phyloP scores from a whole-genome alignment of 768 basidiomycete species.

The Rhizopogon sp. region DNA sequence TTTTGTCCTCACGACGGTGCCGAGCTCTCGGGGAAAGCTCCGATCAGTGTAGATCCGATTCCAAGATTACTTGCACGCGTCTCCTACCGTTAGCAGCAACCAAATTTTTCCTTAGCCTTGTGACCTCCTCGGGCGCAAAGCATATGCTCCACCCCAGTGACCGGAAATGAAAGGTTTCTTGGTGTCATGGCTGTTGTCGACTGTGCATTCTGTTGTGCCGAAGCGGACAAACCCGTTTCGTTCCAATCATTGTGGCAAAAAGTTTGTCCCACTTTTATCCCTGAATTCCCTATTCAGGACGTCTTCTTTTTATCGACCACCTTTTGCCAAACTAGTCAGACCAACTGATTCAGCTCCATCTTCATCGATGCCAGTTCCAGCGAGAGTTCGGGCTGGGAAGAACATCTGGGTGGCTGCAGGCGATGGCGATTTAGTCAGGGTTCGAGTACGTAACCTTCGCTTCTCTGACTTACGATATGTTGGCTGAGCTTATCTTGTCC shows the following conservation, averaged over 20 bases:
- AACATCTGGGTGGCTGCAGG: conserved; percentile 95
- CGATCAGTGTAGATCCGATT: conserved; percentile 25
- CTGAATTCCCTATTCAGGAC: conserved; percentile 21
- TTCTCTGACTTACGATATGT: neutral
- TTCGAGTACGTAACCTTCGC: conserved; percentile 49
- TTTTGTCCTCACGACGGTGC: conserved; percentile 14
- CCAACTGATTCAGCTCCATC: conserved; percentile 11
- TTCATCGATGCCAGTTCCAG: conserved; percentile 27
- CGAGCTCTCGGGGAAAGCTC: conserved; percentile 12
- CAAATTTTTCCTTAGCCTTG: neutral
- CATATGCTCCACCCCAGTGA: neutral
- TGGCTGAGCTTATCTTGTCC: neutral
- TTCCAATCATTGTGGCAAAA: conserved; percentile 8
- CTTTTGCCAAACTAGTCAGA: conserved; percentile 7
- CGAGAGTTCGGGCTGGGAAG: conserved; percentile 24
- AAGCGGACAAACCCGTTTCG: no score
- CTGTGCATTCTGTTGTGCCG: neutral
- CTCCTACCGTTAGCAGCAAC: neutral
- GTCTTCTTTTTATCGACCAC: conserved; percentile 8
- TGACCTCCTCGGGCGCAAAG: neutral
- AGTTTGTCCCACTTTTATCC: conserved; percentile 4
- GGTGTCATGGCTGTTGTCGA: neutral
- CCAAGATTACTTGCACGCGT: conserved; percentile 14
- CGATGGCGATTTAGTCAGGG: conserved; percentile 79
- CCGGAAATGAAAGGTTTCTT: neutral